phyloP scores from a whole-genome alignment of 345 rosid species.

The Corchorus capsularis region DNA sequence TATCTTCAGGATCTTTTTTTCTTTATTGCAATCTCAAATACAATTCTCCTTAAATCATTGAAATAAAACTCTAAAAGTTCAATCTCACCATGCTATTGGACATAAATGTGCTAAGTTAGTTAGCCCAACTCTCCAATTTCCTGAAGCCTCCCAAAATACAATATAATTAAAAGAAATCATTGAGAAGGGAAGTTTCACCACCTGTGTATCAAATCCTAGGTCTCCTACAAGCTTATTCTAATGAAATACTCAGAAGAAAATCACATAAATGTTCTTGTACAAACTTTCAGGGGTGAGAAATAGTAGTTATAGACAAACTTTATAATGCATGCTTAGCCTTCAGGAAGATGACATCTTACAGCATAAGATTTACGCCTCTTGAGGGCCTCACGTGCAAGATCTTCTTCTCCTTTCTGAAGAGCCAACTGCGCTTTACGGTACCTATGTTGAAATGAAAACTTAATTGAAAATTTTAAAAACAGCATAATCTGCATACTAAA shows the following conservation, averaged over 20 bases:
- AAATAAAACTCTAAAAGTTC: too few relatives aligned
- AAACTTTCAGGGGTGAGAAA: not conserved
- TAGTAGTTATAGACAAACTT: not conserved
- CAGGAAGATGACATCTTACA: conserved; percentile 39
- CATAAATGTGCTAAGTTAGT: too few relatives aligned
- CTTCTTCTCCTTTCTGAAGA: conserved; percentile 80
- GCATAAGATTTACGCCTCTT: conserved; percentile 79
- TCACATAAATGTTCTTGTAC: not conserved
- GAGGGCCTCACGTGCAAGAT: conserved; percentile 86
- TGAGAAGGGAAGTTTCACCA: too few relatives aligned
- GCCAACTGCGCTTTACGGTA: conserved; percentile 80
- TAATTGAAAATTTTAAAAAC: not conserved
- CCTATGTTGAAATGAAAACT: conserved; percentile 41
- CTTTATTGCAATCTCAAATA: too few relatives aligned
- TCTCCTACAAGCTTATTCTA: not conserved
- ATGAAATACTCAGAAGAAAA: not conserved
- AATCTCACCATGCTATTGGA: too few relatives aligned
- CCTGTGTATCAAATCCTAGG: too few relatives aligned
- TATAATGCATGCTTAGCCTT: not conserved
- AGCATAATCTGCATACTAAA: not conserved
- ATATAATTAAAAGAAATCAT: too few relatives aligned
- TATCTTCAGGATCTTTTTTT: too few relatives aligned
- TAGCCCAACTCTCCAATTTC: too few relatives aligned
- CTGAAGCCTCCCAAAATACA: too few relatives aligned
- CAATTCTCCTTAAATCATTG: too few relatives aligned